Evolutionary conservation across 768 basidiomycete genomes (phyloP).

Genomic region (Calocera viscosa): DNA sequence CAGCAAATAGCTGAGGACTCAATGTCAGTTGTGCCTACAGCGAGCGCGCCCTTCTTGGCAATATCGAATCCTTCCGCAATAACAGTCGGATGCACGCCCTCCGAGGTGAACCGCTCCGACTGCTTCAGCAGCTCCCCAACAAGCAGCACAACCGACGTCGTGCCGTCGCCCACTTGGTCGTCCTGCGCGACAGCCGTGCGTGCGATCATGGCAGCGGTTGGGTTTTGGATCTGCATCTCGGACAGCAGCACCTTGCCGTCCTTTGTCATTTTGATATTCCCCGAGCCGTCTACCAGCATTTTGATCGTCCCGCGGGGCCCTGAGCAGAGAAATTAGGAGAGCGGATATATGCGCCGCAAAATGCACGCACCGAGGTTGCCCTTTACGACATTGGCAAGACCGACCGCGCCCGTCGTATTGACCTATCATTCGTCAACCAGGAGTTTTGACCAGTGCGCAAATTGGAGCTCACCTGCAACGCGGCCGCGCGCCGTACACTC

Average conservation of each 20-base stretch:
- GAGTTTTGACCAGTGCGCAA: constrained; percentile 15
- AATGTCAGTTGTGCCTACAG: constrained; percentile 37
- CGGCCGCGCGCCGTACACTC: constrained; percentile 78
- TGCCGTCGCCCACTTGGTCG: constrained; percentile 98
- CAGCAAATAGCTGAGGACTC: background rate
- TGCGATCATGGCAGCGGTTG: constrained; percentile 98
- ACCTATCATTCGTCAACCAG: constrained; percentile 37
- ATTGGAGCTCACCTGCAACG: constrained; percentile 58
- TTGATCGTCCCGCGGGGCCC: constrained; percentile 95
- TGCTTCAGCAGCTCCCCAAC: constrained; percentile 95
- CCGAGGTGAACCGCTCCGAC: constrained; percentile 92
- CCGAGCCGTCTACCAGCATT: constrained; percentile 97
- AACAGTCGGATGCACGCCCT: constrained; percentile 95
- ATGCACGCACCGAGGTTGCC: constrained; percentile 70
- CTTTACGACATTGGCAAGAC: constrained; percentile 93
- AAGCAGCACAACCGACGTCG: constrained; percentile 89
- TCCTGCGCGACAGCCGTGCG: constrained; percentile 97
- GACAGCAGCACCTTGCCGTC: constrained; percentile 96
- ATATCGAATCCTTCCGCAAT: constrained; percentile 92
- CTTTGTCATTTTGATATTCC: constrained; percentile 99
- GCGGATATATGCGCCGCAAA: constrained; percentile 11
- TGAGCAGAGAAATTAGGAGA: constrained; percentile 25
- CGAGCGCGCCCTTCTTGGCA: constrained; percentile 89
- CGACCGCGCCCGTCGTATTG: constrained; percentile 88
- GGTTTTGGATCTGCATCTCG: constrained; percentile 98